These are phyloP conservation scores for Fusarium verrucosum DNA, from an alignment of 2,329 filamentous ascomycete genomes.

Conservation along the genomic window DNA sequence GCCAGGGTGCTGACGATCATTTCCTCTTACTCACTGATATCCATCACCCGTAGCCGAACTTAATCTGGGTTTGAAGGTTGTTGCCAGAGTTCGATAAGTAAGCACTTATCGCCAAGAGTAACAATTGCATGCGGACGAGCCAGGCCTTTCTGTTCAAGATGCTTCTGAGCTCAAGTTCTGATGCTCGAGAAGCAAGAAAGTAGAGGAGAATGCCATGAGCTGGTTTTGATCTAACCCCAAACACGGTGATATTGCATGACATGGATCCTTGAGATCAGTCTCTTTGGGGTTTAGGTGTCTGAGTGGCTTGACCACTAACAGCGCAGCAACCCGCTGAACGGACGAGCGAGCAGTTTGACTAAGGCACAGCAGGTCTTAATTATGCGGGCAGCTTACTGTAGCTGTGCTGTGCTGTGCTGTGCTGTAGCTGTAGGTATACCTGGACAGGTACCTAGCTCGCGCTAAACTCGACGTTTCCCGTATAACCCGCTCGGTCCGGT, in stretches of 20 bases:
- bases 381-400: too few species aligned
- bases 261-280: not conserved
- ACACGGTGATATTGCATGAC: constrained; percentile 4
- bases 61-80: constrained; percentile 18
- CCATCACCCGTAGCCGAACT: constrained; percentile 32
- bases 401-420: not conserved
- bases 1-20: constrained; percentile 20
- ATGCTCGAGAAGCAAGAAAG: not conserved
- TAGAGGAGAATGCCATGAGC: not conserved
- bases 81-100: constrained; percentile 1
- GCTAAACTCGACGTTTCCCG: not conserved
- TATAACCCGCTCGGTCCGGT: not conserved
- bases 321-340: constrained; percentile 1
- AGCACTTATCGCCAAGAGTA: not conserved
- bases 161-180: not conserved
- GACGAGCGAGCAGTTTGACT: not conserved
- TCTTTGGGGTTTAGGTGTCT: not conserved
- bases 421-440: not conserved
- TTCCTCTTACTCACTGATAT: constrained; percentile 16
- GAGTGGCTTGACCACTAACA: not conserved
- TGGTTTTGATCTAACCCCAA: not conserved
- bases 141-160: not conserved
- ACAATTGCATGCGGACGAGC: not conserved
- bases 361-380: too few species aligned
- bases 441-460: too few species aligned